Conservation (phyloP, 495 filamentous ascomycete species). For the Corynascus novoguineensis region DNA sequence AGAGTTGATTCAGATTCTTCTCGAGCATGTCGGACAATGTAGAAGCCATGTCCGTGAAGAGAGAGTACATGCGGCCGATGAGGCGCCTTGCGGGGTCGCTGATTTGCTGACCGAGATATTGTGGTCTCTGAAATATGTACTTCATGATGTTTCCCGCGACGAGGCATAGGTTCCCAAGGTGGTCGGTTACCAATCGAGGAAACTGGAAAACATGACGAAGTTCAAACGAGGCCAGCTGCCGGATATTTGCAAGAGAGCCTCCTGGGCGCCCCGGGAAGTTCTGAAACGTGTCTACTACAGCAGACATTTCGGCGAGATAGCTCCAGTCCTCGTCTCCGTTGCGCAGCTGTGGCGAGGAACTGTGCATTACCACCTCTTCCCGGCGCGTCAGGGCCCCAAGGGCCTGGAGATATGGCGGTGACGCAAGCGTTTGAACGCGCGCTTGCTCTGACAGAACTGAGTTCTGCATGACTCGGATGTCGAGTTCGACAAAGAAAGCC, state of each 20-base stretch:
- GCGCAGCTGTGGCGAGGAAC: constrained; percentile 13
- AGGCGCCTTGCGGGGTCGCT: constrained; percentile 19
- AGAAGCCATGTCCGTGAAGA: constrained; percentile 38
- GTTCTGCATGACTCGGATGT: constrained; percentile 17
- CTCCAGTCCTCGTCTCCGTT: constrained; percentile 26
- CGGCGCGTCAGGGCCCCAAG: constrained; percentile 28
- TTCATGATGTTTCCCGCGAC: constrained; percentile 29
- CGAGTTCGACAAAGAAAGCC: constrained; percentile 30
- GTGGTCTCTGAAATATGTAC: constrained; percentile 24
- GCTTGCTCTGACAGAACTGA: constrained; percentile 5
- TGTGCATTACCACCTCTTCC: constrained; percentile 28
- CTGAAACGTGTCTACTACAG: constrained; percentile 32
- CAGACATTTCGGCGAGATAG: constrained; percentile 27
- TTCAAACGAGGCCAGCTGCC: constrained; percentile 33
- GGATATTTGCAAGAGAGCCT: constrained; percentile 16
- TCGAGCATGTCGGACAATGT: constrained; percentile 41
- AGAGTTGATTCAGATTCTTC: constrained; percentile 43
- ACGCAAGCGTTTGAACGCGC: constrained; percentile 25
- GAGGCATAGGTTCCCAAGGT: constrained; percentile 34
- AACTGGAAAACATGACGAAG: constrained; percentile 30
- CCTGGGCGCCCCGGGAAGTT: constrained; percentile 14
- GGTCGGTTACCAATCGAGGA: constrained; percentile 39
- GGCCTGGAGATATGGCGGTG: constrained; percentile 27
- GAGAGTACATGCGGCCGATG: constrained; percentile 32
- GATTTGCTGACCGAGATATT: constrained; percentile 7